These are phyloP conservation scores for Phytopythium sindhum DNA, from an alignment of 352 stramenopile species.

Conservation along the genomic window DNA sequence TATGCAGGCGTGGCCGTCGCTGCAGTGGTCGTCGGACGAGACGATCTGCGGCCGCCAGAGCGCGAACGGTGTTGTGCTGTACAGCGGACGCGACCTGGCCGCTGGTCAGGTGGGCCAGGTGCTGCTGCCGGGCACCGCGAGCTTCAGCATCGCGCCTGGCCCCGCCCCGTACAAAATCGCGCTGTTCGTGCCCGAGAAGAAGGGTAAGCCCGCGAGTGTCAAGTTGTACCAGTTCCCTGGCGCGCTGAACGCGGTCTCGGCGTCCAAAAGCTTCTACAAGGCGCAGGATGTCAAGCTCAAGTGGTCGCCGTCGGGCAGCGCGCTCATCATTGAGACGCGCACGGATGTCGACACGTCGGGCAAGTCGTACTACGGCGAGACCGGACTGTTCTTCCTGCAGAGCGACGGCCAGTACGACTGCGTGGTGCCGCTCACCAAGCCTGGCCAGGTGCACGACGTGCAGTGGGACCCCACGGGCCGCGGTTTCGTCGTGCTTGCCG, in stretches of 20 bases:
- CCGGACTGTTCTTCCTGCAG: conserved; percentile 94
- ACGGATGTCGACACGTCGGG: conserved; percentile 91
- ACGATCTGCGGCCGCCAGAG: conserved; percentile 78
- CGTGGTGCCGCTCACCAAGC: conserved; percentile 87
- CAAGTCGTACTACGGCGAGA: conserved; percentile 98
- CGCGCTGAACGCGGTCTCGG: conserved; percentile 52
- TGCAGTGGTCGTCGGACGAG: conserved; percentile 91
- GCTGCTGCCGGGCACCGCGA: conserved; percentile 63
- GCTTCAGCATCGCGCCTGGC: conserved; percentile 83
- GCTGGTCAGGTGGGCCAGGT: conserved; percentile 68
- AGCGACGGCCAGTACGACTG: conserved; percentile 89
- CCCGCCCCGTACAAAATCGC: conserved; percentile 81
- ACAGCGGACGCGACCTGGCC: conserved; percentile 65
- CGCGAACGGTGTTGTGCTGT: conserved; percentile 77
- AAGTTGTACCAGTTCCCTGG: conserved; percentile 81
- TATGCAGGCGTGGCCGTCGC: conserved; percentile 79
- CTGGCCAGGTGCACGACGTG: conserved; percentile 93
- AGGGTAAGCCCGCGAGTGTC: conserved; percentile 85
- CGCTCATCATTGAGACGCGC: conserved; percentile 89
- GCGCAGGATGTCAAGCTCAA: conserved; percentile 88
- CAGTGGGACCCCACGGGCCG: conserved; percentile 92
- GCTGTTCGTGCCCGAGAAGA: conserved; percentile 87
- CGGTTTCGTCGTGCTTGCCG: conserved; percentile 94
- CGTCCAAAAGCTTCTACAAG: conserved; percentile 90
- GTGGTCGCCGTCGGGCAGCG: conserved; percentile 84